phyloP scores from a whole-genome alignment of 176 grass and related monocot species.

The Oryza brachyantha region DNA sequence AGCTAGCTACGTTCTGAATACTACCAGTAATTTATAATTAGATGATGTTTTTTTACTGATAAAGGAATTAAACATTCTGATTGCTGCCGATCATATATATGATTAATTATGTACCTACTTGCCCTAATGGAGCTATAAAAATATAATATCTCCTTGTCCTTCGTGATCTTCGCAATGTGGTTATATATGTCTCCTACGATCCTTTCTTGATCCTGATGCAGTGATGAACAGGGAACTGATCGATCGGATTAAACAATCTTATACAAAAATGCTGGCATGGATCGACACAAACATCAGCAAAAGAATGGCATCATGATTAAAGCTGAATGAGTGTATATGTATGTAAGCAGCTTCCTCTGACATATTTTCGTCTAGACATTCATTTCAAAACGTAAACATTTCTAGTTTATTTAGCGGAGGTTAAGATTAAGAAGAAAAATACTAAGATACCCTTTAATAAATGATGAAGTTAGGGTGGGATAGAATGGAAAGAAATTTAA shows the following conservation, averaged over 20 bases:
- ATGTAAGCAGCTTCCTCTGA: neutral
- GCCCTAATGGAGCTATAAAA: neutral
- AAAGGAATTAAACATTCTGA: neutral
- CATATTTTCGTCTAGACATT: no score
- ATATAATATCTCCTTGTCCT: conserved; percentile 11
- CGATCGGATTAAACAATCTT: conserved; percentile 13
- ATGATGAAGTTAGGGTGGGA: no score
- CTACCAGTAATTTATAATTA: neutral
- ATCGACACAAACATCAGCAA: neutral
- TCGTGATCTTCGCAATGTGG: conserved; percentile 32
- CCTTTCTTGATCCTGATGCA: conserved; percentile 27
- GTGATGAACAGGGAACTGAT: conserved; percentile 23
- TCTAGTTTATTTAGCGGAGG: no score
- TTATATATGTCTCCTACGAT: conserved; percentile 20
- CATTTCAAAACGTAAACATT: no score
- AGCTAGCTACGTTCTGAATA: no score
- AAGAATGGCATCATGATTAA: conserved; percentile 1
- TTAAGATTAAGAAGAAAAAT: no score
- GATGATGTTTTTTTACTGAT: neutral
- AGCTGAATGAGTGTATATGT: neutral
- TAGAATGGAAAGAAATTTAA: no score
- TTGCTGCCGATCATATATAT: neutral
- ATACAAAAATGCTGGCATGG: neutral
- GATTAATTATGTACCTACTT: conserved; percentile 27
- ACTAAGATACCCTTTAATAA: no score